Evolutionary conservation across 192 early-diverging fungal genomes (phyloP).

Genomic region (Coemansia sp.): DNA sequence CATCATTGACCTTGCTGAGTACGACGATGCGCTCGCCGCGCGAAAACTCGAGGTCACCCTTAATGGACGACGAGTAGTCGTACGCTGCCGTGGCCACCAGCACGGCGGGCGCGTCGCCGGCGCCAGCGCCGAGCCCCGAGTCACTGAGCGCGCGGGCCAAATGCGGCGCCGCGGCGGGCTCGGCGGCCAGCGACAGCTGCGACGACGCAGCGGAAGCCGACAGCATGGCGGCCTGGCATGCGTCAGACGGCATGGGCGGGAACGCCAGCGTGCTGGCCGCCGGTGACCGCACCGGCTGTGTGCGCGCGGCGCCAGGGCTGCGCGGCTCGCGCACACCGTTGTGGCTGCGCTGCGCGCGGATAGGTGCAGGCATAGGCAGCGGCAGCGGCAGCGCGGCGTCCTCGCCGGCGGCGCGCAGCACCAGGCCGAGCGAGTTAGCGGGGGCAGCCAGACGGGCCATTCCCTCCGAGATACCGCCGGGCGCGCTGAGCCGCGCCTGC

Average conservation of each 20-base stretch:
- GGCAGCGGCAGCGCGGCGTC: constrained; percentile 11
- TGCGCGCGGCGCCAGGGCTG: constrained; percentile 23
- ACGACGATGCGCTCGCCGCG: constrained; percentile 48
- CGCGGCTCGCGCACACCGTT: constrained; percentile 31
- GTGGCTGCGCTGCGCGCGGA: constrained; percentile 49
- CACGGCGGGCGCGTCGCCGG: constrained; percentile 34
- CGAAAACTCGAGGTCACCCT: constrained; percentile 46
- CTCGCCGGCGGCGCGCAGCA: constrained; percentile 25
- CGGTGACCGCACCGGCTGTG: constrained; percentile 16
- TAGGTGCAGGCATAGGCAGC: constrained; percentile 23
- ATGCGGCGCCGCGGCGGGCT: constrained; percentile 5
- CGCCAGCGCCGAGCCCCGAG: constrained; percentile 12
- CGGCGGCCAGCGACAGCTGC: constrained; percentile 13
- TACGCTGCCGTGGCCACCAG: constrained; percentile 44
- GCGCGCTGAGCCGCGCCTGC: constrained; percentile 19
- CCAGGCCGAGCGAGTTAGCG: constrained; percentile 47
- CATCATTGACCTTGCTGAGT: constrained; percentile 50
- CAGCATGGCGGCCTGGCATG: constrained; percentile 50
- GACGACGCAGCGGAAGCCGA: constrained; percentile 13
- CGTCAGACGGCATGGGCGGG: constrained; percentile 51
- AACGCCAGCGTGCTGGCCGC: constrained; percentile 29
- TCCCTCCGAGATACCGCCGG: constrained; percentile 15
- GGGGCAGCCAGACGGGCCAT: constrained; percentile 28
- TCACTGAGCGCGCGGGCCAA: constrained; percentile 17
- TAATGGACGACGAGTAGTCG: constrained; percentile 47